phyloP scores from a whole-genome alignment of 2,329 filamentous ascomycete genomes.

The Penicillium digitatum region DNA sequence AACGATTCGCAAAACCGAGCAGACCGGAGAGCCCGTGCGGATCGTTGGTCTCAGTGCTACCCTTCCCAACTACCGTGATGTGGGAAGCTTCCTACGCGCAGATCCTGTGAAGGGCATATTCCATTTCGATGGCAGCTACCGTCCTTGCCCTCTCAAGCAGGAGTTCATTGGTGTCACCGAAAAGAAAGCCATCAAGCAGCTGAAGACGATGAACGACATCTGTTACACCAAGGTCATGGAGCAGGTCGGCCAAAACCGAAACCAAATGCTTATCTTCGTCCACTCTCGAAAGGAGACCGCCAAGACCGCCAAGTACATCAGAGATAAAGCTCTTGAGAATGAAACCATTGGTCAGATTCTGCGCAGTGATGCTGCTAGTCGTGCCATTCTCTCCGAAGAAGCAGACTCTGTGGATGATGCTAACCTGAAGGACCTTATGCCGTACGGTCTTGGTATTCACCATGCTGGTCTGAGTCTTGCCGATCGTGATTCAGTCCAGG shows the following conservation, averaged over 20 bases:
- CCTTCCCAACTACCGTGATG: constrained; percentile 92
- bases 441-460: constrained; percentile 96
- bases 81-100: constrained; percentile 89
- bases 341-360: constrained; percentile 96
- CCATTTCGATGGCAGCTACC: constrained; percentile 91
- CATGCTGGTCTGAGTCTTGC: constrained; percentile 94
- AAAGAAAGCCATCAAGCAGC: constrained; percentile 96
- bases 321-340: constrained; percentile 93
- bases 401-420: constrained; percentile 76
- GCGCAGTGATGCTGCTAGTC: constrained; percentile 83
- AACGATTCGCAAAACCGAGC: constrained; percentile 87
- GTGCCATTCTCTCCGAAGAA: constrained; percentile 82
- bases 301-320: constrained; percentile 92
- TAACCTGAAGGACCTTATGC: constrained; percentile 88
- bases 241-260: constrained; percentile 85
- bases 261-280: constrained; percentile 99
- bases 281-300: constrained; percentile 97
- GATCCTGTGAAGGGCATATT: constrained; percentile 82
- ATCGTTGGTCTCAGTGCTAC: constrained; percentile 92
- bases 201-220: constrained; percentile 99
- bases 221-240: constrained; percentile 97
- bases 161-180: constrained; percentile 98
- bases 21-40: constrained; percentile 88
- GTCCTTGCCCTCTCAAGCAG: constrained; percentile 90
- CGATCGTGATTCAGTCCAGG: constrained; percentile 93